A percentile compares a stretch with the other conserved stretches of the same genome.
phyloP scores from a whole-genome alignment of 306 rosid species.

The Crotalaria pallida region DNA sequence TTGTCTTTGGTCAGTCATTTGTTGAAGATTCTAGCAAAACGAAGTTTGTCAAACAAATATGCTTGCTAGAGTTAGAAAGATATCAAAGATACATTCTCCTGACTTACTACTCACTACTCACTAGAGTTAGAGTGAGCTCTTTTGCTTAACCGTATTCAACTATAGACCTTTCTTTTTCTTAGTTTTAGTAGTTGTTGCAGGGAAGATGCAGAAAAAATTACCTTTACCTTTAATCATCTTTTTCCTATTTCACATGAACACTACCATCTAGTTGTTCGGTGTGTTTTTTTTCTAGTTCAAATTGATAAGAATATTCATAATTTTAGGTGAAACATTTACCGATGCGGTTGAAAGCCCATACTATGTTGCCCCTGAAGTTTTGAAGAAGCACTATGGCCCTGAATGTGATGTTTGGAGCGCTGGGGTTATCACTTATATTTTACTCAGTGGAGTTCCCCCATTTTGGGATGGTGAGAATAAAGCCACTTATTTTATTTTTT shows the following conservation, averaged over 20 bases:
- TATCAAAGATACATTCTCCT: neutral
- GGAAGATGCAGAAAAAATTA: neutral
- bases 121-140: neutral
- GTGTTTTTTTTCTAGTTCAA: neutral
- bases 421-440: conserved; percentile 87
- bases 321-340: conserved; percentile 76
- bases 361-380: conserved; percentile 96
- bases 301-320: conserved; percentile 21
- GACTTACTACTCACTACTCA: no score
- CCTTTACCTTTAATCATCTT: neutral
- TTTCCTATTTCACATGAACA: neutral
- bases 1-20: no score
- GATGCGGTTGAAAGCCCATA: conserved; percentile 97
- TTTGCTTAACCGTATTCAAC: neutral
- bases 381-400: conserved; percentile 75
- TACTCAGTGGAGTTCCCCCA: conserved; percentile 93
- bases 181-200: neutral
- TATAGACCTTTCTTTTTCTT: neutral
- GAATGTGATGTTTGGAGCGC: conserved; percentile 99
- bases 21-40: no score
- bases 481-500: conserved; percentile 14
- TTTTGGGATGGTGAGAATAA: conserved; percentile 88
- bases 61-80: no score
- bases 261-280: neutral
- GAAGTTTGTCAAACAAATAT: no score